These are phyloP conservation scores for Sungouiozyma intestinalis DNA, from an alignment of 805 yeast species.

Conservation along the genomic window DNA sequence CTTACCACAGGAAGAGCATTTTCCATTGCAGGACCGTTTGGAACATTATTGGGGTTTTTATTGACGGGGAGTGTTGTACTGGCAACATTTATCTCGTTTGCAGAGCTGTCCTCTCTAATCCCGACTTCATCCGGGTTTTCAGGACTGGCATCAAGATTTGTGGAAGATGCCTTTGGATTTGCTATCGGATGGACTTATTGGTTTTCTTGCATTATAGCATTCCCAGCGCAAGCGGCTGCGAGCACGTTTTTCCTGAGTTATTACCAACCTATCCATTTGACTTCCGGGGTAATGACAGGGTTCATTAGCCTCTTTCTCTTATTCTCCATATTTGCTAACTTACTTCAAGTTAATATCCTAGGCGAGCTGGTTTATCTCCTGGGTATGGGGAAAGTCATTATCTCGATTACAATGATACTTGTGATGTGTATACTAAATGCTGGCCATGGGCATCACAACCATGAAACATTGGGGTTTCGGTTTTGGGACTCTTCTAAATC, in stretches of 20 bases:
- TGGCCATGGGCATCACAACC: conserved; percentile 29
- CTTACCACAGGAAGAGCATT: conserved; percentile 52
- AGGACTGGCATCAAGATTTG: conserved; percentile 51
- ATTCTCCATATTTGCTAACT: conserved; percentile 38
- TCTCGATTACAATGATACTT: conserved; percentile 45
- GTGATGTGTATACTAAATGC: conserved; percentile 55
- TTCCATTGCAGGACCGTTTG: conserved; percentile 45
- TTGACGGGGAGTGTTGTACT: conserved; percentile 57
- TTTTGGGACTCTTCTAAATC: conserved; percentile 50
- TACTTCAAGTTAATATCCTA: conserved; percentile 59
- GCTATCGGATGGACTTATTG: conserved; percentile 56
- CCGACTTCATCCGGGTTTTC: conserved; percentile 57
- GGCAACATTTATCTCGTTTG: conserved; percentile 50
- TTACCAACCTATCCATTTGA: conserved; percentile 45
- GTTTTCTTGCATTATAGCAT: conserved; percentile 45
- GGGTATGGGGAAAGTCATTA: conserved; percentile 45
- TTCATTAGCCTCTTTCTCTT: conserved; percentile 54
- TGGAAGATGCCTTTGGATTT: conserved; percentile 58
- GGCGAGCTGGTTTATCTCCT: conserved; percentile 66
- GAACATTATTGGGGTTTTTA: conserved; percentile 45
- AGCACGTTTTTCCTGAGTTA: conserved; percentile 53
- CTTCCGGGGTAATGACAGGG: conserved; percentile 44
- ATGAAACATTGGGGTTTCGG: conserved; percentile 45
- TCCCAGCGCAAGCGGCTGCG: conserved; percentile 58
- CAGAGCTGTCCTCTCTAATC: conserved; percentile 52